These are phyloP conservation scores for Rhodotorula mucilaginosa DNA, from an alignment of 1,284 basidiomycete genomes.

Conservation along the genomic window DNA sequence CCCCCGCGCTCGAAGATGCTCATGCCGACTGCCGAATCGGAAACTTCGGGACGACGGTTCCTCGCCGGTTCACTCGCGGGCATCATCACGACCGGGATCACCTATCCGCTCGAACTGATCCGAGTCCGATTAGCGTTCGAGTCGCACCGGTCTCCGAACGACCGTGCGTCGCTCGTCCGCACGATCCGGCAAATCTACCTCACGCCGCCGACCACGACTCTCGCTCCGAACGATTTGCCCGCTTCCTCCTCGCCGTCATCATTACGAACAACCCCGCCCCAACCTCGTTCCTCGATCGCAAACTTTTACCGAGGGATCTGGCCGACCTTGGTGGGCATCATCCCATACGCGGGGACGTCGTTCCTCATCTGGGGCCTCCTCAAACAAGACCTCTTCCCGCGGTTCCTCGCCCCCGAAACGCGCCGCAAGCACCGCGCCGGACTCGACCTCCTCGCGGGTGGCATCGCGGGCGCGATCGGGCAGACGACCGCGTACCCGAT, in stretches of 20 bases:
- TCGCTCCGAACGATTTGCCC: slow-evolving; percentile 28
- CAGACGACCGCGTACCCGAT: slow-evolving; percentile 96
- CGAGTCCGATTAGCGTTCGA: slow-evolving; percentile 88
- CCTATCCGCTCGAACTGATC: slow-evolving; percentile 92
- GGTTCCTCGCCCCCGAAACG: slow-evolving; percentile 14
- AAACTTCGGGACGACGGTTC: slow-evolving; percentile 82
- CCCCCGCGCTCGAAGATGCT: slow-evolving; percentile 52
- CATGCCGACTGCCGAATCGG: slow-evolving; percentile 76
- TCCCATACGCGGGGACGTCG: slow-evolving; percentile 94
- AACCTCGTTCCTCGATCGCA: slow-evolving; percentile 58
- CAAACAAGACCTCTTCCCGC: slow-evolving; percentile 63
- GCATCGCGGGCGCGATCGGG: slow-evolving; percentile 79
- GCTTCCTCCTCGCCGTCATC: slow-evolving; percentile 37
- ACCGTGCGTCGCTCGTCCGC: slow-evolving; percentile 62
- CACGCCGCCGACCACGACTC: slow-evolving; percentile 55
- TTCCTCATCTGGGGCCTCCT: slow-evolving; percentile 90
- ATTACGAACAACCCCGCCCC: slow-evolving; percentile 3
- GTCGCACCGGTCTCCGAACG: slow-evolving; percentile 39
- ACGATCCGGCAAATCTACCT: slow-evolving; percentile 67
- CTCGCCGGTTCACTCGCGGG: slow-evolving; percentile 84
- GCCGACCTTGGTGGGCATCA: slow-evolving; percentile 84
- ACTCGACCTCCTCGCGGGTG: slow-evolving; percentile 72
- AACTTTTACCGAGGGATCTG: slow-evolving; percentile 97
- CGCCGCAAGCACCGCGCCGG: slow-evolving; percentile 51
- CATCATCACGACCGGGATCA: slow-evolving; percentile 80